phyloP scores from a whole-genome alignment of 1,284 basidiomycete genomes.

The Spongiforma sp. region DNA sequence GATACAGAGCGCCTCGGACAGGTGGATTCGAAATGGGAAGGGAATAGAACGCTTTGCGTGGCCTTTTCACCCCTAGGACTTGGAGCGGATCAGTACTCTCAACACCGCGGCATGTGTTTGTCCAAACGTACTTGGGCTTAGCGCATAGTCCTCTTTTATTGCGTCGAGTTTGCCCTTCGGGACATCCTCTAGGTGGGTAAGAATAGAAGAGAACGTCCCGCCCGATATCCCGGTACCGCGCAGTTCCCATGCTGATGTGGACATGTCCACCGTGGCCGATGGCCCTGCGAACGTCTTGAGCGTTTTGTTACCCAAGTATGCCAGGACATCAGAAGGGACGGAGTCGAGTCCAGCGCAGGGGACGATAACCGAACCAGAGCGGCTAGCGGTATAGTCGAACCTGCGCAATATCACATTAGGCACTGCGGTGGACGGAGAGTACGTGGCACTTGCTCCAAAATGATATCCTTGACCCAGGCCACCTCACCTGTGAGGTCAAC shows the following conservation, averaged over 20 bases:
- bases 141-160: constrained; percentile 47
- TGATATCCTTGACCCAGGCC: constrained; percentile 56
- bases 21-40: constrained; percentile 50
- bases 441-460: constrained; percentile 44
- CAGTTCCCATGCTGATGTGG: constrained; percentile 54
- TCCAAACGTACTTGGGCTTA: constrained; percentile 65
- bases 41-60: constrained; percentile 51
- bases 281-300: constrained; percentile 45
- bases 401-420: constrained; percentile 33
- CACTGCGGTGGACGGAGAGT: constrained; percentile 6
- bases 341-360: constrained; percentile 67
- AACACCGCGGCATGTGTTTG: too few species aligned
- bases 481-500: constrained; percentile 68
- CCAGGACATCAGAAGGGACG: constrained; percentile 59
- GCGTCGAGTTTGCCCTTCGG: constrained; percentile 45
- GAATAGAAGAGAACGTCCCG: constrained; percentile 67
- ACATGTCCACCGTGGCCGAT: constrained; percentile 41
- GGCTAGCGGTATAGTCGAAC: constrained; percentile 60
- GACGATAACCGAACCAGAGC: constrained; percentile 59
- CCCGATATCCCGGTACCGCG: constrained; percentile 63
- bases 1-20: constrained; percentile 61
- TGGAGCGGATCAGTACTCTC: constrained; percentile 5
- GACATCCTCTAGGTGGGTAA: constrained; percentile 54
- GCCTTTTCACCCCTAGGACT: constrained; percentile 50
- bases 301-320: constrained; percentile 55